Base-by-base conservation (phyloP, 345 rosid species). In the Microcos paniculata region DNA sequence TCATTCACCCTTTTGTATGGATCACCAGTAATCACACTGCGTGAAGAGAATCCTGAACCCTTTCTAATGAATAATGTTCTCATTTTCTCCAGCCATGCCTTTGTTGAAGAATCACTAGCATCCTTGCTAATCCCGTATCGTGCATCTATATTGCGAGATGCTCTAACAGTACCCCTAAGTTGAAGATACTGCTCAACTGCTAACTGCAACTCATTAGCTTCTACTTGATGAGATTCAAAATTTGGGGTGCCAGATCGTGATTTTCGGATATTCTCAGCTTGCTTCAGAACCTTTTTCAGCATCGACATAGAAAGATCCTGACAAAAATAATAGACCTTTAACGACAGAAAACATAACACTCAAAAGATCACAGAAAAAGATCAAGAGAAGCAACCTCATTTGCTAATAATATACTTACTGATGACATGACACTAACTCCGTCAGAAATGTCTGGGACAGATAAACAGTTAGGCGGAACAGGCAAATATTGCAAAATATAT, bases 1-100 rank as follows among this genome's bases (percentile, higher is more conserved):
- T 93, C 92, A 74, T 88, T 89, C 13, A 96, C 99, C 43, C 53
- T 78, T 69, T 86, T 89, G 78, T 87, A 96, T 13, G 94, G 85
- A 81, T 96, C 99, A 43, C 99, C 99, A 21, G 99, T 91, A 70
- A 96, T 92, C 78, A 96, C 98, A 79, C 91, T 89, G n/a, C 99
- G 94, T 10, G 99, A 96, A 64, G 98, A 93, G 62, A 93, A 96
- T 49, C 99, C 99, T 42, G 93, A 93, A 33, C 99, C 97, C 82
- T 96, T 96, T 45, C 91, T 89, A 2, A 96, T 93, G 81, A 96
- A 96, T 57, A 96, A 79, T 0, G 93, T 96, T 64, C 85, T 82
- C 91, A 96, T 96, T 75, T 96, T 96, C 75, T 96, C 98, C 26
- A 88, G 79, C 99, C 99, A 96, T 1, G 94, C 96, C 52, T 93